These are phyloP conservation scores for Lyophyllum shimeji DNA, from an alignment of 768 basidiomycete genomes.

Conservation along the genomic window DNA sequence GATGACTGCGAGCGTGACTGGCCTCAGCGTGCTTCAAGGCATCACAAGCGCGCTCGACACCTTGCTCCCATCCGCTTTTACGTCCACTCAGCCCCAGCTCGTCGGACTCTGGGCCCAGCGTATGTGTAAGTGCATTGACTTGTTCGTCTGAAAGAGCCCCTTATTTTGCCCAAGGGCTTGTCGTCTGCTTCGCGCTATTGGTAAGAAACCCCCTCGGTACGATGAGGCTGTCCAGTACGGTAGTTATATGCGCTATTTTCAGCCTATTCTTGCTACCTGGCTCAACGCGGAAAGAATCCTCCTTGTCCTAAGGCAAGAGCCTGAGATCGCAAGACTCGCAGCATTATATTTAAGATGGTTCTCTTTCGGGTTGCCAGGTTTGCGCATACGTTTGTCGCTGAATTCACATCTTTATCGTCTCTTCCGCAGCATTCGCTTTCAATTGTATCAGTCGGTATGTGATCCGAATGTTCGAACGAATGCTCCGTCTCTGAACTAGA, in stretches of 20 bases:
- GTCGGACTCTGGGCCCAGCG: constrained; percentile 90
- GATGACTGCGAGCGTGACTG: constrained; percentile 73
- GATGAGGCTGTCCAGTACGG: neutral
- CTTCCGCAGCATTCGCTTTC: constrained; percentile 42
- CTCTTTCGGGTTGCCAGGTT: constrained; percentile 72
- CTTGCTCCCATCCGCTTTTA: constrained; percentile 92
- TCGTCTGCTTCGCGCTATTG: constrained; percentile 54
- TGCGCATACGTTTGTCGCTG: constrained; percentile 10
- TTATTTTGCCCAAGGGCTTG: constrained; percentile 43
- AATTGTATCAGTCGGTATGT: constrained; percentile 44
- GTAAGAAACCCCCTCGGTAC: constrained; percentile 31
- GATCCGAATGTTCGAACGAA: neutral
- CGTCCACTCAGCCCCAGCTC: constrained; percentile 77
- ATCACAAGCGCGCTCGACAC: constrained; percentile 87
- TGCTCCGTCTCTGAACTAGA: neutral
- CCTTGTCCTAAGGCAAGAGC: constrained; percentile 73
- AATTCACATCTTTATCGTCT: neutral
- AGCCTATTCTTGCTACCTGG: constrained; percentile 71
- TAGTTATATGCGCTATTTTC: neutral
- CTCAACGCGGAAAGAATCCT: constrained; percentile 78
- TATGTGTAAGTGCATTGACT: constrained; percentile 56
- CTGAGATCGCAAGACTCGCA: constrained; percentile 78
- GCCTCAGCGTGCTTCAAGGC: constrained; percentile 77
- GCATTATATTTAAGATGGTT: constrained; percentile 73
- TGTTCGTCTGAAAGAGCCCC: neutral